phyloP scores from a whole-genome alignment of 2,329 filamentous ascomycete genomes.

The Diaporthe helianthi region DNA sequence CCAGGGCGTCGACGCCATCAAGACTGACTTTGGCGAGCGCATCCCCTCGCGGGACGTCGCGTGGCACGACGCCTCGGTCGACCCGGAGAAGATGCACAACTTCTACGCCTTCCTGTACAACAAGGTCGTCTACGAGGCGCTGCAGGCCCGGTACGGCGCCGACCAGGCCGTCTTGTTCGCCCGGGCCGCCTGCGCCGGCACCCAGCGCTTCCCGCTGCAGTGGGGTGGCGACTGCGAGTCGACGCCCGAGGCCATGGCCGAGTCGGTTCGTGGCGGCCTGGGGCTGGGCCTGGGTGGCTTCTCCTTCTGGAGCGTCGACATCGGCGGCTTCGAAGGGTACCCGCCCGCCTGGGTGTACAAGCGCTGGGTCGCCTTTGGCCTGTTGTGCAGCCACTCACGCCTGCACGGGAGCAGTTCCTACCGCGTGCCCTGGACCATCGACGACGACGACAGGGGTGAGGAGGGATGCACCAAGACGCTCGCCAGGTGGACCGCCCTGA shows the following conservation, averaged over 20 bases:
- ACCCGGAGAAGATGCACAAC: slow-evolving; percentile 76
- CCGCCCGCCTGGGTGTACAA: slow-evolving; percentile 76
- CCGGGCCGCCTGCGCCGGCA: slow-evolving; percentile 70
- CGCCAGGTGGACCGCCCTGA: slow-evolving; percentile 56
- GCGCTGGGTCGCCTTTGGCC: slow-evolving; percentile 78
- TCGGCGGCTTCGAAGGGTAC: slow-evolving; percentile 65
- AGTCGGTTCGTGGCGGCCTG: slow-evolving; percentile 52
- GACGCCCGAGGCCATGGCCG: slow-evolving; percentile 75
- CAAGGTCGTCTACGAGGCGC: slow-evolving; percentile 70
- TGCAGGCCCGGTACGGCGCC: slow-evolving; percentile 60
- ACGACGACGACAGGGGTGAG: slow-evolving; percentile 64
- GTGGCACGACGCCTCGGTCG: slow-evolving; percentile 66
- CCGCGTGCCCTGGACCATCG: slow-evolving; percentile 78
- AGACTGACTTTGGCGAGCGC: slow-evolving; percentile 79
- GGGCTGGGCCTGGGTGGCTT: slow-evolving; percentile 42
- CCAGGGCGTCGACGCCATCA: slow-evolving; percentile 74
- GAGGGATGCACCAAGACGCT: slow-evolving; percentile 60
- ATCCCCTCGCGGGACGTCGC: slow-evolving; percentile 70
- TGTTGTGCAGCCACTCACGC: slow-evolving; percentile 73
- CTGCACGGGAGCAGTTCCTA: slow-evolving; percentile 75
- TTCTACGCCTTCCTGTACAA: slow-evolving; percentile 80
- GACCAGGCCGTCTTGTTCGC: slow-evolving; percentile 71
- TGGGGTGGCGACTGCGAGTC: slow-evolving; percentile 81
- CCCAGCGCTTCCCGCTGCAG: slow-evolving; percentile 72
- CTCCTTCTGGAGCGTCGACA: slow-evolving; percentile 44